Evolutionary conservation across 305 asterid genomes (phyloP).

Genomic region (Solanum chacoense): DNA sequence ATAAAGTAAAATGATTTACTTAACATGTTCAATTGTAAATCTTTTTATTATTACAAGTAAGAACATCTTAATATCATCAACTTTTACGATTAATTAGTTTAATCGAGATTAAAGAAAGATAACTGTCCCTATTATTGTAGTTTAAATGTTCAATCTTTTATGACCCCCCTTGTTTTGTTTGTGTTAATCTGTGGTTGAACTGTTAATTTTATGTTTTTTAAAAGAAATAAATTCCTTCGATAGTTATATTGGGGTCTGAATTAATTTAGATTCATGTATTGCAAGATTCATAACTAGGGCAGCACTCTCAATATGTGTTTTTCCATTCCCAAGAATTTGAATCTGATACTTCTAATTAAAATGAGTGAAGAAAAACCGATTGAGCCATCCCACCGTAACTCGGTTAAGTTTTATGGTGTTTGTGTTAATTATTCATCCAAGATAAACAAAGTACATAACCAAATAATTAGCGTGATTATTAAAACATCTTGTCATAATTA

Average conservation of each 20-base stretch:
- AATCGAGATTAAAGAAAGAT: neutral
- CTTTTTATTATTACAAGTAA: neutral
- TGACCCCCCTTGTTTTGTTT: neutral
- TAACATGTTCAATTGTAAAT: neutral
- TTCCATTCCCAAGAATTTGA: neutral
- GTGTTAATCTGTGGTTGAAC: neutral
- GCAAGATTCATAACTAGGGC: fast-evolving
- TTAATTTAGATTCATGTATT: neutral
- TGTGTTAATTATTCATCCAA: neutral
- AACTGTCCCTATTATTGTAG: neutral
- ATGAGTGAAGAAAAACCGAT: neutral
- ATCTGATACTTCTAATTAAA: neutral
- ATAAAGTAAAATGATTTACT: conserved; percentile 29
- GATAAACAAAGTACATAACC: neutral
- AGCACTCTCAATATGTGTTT: fast-evolving
- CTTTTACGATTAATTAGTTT: no score
- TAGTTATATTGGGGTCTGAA: neutral
- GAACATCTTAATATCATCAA: neutral
- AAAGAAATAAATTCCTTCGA: fast-evolving
- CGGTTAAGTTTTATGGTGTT: neutral
- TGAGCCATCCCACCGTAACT: fast-evolving
- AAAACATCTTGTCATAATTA: neutral
- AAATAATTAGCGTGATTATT: neutral
- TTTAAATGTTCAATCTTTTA: neutral
- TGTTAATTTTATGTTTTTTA: neutral